Evolutionary conservation across 768 basidiomycete species (phyloP), one percentile per base, ranked within the genome.

Genomic region (Lentinula boryana): DNA sequence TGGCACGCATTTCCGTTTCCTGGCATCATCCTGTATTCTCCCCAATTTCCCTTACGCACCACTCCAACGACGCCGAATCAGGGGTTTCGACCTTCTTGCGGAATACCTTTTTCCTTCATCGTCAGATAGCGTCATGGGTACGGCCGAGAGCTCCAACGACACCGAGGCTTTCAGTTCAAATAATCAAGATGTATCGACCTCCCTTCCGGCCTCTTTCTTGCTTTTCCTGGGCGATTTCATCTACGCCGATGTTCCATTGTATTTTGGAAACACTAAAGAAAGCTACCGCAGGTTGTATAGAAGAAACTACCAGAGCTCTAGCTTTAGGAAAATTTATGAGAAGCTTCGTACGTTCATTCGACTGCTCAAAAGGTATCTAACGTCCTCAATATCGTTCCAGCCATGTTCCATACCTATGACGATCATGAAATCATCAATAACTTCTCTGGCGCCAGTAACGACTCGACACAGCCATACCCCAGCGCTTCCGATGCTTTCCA

Each of bases 401-500:
- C 87, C 8, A 79, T 88, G 31, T 76, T 88, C 62, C 81, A 86
- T 66, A 81, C 85, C 23, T 89, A 86, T 66, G 88, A 90, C 67
- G 88, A 90, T 67, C 88, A 90, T 65, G 88, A 88, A 73, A 78
- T 89, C 63, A 77, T 80, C 66, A 87, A 89, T 73, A 87, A 89
- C 68, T 90, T 80, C 65, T 76, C 72, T n/a, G 88, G 86, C 9
- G 69, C 78, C 55, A 76, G 78, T 7, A 78, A 85, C 65, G 83
- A 82, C 61, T 73, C 78, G n/a, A 72, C 72, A 3, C 72, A 77
- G 2, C 84, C 84, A 3, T 91, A 81, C 67, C 68, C 71, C n/a
- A 84, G 79, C 60, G 89, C 87, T 9, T 77, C 79, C 5, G 68
- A 74, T 44, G 85, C 89, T 0, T 91, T 81, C 73, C 70, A 74